Percentiles rank a stretch among this genome's conserved stretches.
Evolutionary conservation across 805 yeast species (phyloP).

Genomic region (Kluyveromyces nonfermentans): DNA sequence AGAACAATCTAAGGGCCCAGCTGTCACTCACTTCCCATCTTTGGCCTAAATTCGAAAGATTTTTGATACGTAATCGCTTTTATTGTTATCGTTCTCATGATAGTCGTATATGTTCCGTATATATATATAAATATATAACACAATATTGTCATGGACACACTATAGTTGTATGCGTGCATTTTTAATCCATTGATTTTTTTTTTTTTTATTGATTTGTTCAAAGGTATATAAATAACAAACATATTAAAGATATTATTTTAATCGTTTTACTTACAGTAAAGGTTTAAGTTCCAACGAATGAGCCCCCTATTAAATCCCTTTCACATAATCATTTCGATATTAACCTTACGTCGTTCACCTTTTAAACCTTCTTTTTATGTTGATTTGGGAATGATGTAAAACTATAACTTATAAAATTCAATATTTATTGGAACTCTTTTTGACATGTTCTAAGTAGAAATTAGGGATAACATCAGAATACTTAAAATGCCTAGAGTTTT

Average conservation of each 20-base stretch:
- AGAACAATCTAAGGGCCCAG: slow-evolving; percentile 24
- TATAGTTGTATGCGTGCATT: not conserved
- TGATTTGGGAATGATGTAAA: too few relatives aligned
- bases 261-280: too few relatives aligned
- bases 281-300: too few relatives aligned
- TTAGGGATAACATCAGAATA: slow-evolving; percentile 30
- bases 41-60: slow-evolving; percentile 33
- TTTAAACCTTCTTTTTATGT: too few relatives aligned
- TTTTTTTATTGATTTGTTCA: too few relatives aligned
- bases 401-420: not conserved
- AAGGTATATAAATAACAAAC: too few relatives aligned
- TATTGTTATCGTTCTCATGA: not conserved
- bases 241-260: too few relatives aligned
- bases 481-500: slow-evolving; percentile 19
- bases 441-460: slow-evolving; percentile 10
- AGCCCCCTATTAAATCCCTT: too few relatives aligned
- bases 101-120: not conserved
- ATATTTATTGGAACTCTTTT: not conserved
- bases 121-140: too few relatives aligned
- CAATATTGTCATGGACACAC: not conserved
- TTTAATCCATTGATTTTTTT: not conserved
- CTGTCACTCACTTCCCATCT: slow-evolving; percentile 62
- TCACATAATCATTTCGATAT: too few relatives aligned
- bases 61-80: slow-evolving; percentile 1
- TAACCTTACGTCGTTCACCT: too few relatives aligned